These are phyloP conservation scores for Rhododendron griersonianum DNA, from an alignment of 148 eudicot genomes.

Conservation along the genomic window DNA sequence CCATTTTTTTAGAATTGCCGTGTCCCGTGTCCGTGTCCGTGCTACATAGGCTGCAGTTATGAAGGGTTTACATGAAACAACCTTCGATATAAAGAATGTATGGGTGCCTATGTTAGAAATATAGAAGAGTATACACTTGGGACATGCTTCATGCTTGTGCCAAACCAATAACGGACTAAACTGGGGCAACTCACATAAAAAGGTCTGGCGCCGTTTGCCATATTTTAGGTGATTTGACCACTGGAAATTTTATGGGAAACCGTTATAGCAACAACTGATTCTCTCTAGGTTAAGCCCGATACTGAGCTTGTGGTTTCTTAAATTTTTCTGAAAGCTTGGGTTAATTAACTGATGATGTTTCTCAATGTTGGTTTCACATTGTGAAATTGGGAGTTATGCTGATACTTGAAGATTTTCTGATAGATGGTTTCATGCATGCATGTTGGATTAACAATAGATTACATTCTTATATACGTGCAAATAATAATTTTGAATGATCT, in stretches of 20 bases:
- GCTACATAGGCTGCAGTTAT: background rate
- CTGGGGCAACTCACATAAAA: background rate
- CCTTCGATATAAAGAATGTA: background rate
- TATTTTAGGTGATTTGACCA: background rate
- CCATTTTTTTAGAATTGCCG: too few species aligned
- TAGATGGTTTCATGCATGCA: background rate
- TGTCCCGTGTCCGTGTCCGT: too few species aligned
- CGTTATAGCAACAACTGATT: background rate
- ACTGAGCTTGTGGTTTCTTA: background rate
- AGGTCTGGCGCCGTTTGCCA: background rate
- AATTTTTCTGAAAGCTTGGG: background rate
- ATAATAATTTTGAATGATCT: background rate
- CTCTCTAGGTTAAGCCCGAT: background rate
- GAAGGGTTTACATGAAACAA: background rate
- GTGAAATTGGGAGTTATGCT: background rate
- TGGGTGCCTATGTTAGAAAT: background rate
- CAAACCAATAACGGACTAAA: background rate
- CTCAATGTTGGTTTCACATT: background rate
- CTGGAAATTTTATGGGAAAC: background rate
- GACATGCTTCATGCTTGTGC: background rate
- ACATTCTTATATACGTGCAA: background rate
- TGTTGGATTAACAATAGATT: background rate
- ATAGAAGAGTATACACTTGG: background rate
- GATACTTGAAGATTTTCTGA: background rate
- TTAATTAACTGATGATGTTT: background rate